A percentile compares a stretch with the other conserved stretches of the same genome.
These are phyloP conservation scores for Thalassiosira mediterranea DNA, from an alignment of 352 stramenopile genomes.

Conservation along the genomic window DNA sequence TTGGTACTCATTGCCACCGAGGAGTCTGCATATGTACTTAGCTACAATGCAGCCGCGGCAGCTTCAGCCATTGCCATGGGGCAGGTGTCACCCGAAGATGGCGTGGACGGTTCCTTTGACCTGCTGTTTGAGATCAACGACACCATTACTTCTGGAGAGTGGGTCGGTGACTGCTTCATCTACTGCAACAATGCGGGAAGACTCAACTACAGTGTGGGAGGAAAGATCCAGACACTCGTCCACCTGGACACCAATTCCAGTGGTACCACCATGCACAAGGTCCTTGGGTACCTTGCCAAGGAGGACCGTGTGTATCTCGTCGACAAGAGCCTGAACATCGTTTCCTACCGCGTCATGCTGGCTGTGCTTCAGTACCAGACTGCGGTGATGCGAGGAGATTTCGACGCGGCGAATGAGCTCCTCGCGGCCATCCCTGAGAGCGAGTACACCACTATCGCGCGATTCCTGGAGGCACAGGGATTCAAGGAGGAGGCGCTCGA, in stretches of 20 bases:
- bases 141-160: slow-evolving; percentile 94
- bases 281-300: slow-evolving; percentile 97
- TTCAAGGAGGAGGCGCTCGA: slow-evolving; percentile 96
- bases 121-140: slow-evolving; percentile 97
- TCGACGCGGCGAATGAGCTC: slow-evolving; percentile 96
- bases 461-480: slow-evolving; percentile 98
- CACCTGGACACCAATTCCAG: slow-evolving; percentile 88
- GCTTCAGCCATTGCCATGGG: slow-evolving; percentile 89
- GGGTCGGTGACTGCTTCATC: slow-evolving; percentile 99
- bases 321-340: slow-evolving; percentile 96
- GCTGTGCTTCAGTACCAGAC: slow-evolving; percentile 99
- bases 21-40: slow-evolving; percentile 95
- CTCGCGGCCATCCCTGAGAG: slow-evolving; percentile 91
- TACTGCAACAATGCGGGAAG: slow-evolving; percentile 94
- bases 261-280: slow-evolving; percentile 91
- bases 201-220: slow-evolving; percentile 99
- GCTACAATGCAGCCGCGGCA: slow-evolving; percentile 91
- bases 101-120: slow-evolving; percentile 97
- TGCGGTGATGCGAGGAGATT: slow-evolving; percentile 96
- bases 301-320: slow-evolving; percentile 98
- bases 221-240: slow-evolving; percentile 97
- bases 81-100: slow-evolving; percentile 90
- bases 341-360: slow-evolving; percentile 89
- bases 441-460: slow-evolving; percentile 89
- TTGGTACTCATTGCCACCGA: slow-evolving; percentile 94